A percentile compares a stretch with the other conserved stretches of the same genome.
Evolutionary conservation across 2,329 filamentous ascomycete genomes (phyloP).

Genomic region (Onygena corvina): DNA sequence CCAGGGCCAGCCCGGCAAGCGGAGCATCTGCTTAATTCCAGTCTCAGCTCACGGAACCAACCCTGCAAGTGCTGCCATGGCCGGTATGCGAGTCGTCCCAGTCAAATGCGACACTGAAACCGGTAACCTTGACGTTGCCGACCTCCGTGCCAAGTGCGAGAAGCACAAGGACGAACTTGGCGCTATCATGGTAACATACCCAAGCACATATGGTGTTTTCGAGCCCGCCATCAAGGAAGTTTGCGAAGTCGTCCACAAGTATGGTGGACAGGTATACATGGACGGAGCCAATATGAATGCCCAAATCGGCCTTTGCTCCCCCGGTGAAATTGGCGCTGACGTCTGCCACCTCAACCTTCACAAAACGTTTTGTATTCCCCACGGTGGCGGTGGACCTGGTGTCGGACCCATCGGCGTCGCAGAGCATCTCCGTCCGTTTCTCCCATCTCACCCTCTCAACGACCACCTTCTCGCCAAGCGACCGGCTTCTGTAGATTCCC

Average conservation of each 20-base stretch:
- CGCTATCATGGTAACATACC: slow-evolving; percentile 95
- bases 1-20: slow-evolving; percentile 48
- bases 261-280: slow-evolving; percentile 96
- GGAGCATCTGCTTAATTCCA: slow-evolving; percentile 87
- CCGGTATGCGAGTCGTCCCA: slow-evolving; percentile 83
- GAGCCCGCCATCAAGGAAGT: slow-evolving; percentile 79
- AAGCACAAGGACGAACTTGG: slow-evolving; percentile 75
- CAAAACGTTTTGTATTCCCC: slow-evolving; percentile 98
- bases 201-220: slow-evolving; percentile 88
- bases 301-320: slow-evolving; percentile 88
- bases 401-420: slow-evolving; percentile 91
- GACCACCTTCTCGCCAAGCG: slow-evolving; percentile 35
- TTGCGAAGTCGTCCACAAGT: slow-evolving; percentile 70
- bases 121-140: slow-evolving; percentile 77
- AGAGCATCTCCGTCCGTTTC: slow-evolving; percentile 60
- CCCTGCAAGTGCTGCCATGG: slow-evolving; percentile 89
- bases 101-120: slow-evolving; percentile 81
- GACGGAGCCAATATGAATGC: slow-evolving; percentile 98
- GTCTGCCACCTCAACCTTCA: slow-evolving; percentile 95
- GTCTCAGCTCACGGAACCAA: slow-evolving; percentile 94
- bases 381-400: slow-evolving; percentile 86
- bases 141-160: slow-evolving; percentile 78
- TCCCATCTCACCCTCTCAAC: slow-evolving; percentile 58
- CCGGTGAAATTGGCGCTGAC: slow-evolving; percentile 88
- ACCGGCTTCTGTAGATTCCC: slow-evolving; percentile 37